Evolutionary conservation across 805 yeast species (phyloP), one percentile per base, ranked within the genome.

Genomic region (Pichia paraexigua): DNA sequence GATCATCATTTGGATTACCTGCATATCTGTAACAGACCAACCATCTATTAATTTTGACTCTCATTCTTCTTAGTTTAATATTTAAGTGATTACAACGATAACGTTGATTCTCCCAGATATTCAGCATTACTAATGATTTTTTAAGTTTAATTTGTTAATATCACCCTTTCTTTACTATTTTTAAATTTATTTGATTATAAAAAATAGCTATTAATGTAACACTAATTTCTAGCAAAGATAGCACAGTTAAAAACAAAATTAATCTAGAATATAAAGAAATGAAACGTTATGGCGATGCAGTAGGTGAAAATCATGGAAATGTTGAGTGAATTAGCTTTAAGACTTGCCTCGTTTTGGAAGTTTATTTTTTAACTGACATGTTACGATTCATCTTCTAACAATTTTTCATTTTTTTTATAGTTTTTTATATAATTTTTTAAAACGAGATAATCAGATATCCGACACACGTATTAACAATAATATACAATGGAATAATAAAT

Each of bases 11-110:
- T 7, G 63, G 63, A 43, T 60, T 54, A 22, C 57, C 58, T 2
- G 48, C 46, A 18, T 57, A 54, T n/a, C 57, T 52, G 18, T 54
- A 45, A 46, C 49, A 56, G 46, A 60, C 59, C 65, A 63, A 60
- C 65, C 67, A 64, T 20, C 60, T 62, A 46, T 59, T 55, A 44
- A 65, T 50, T 43, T 58, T 59, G 21, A 66, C 48, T 47, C 56
- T 58, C 13, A 55, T 47, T 28, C 51, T 58, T 41, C 44, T 56
- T 10, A 51, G 18, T n/a, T 43, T 47, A 17, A 47, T 27, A 4
- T 52, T 46, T 3, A 21, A 30, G 21, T 45, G 40, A 21, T 28
- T 32, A 6, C 40, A 20, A 22, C 22, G 24, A 44, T 43, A 25
- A 24, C 37, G 35, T 22, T 41, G 49, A 18, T 35, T 46, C 25